Evolutionary conservation across 2,329 filamentous ascomycete species (phyloP).

Genomic region (Fusarium guadeloupense): DNA sequence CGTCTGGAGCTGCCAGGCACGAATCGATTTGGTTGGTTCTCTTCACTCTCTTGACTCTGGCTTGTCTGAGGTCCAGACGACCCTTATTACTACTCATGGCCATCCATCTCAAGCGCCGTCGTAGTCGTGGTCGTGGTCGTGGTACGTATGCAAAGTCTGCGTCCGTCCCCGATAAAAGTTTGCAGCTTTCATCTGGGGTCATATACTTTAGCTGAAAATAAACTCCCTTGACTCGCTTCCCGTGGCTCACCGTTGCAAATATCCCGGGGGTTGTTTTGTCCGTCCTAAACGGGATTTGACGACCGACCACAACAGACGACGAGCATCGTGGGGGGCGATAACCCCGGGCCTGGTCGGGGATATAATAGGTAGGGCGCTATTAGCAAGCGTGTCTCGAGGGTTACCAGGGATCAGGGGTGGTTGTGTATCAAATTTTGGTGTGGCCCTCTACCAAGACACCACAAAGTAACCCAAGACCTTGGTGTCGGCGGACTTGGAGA

Average conservation of each 20-base stretch:
- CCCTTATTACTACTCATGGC: slow-evolving; percentile 24
- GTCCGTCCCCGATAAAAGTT: slow-evolving; percentile 15
- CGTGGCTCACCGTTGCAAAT: slow-evolving; percentile 16
- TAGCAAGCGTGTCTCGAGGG: slow-evolving; percentile 34
- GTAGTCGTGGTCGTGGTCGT: slow-evolving; percentile 4
- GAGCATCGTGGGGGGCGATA: slow-evolving; percentile 26
- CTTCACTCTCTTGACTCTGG: slow-evolving; percentile 12
- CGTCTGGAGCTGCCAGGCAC: slow-evolving; percentile 32
- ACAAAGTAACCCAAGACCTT: background rate
- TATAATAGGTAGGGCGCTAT: slow-evolving; percentile 17
- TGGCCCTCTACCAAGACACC: slow-evolving; percentile 25
- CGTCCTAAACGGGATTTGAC: slow-evolving; percentile 35
- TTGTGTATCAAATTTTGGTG: slow-evolving; percentile 40
- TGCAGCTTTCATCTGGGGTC: slow-evolving; percentile 6
- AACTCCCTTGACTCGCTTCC: slow-evolving; percentile 1
- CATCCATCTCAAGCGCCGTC: slow-evolving; percentile 34
- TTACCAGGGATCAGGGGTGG: slow-evolving; percentile 26
- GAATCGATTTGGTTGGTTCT: slow-evolving; percentile 31
- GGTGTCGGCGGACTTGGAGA: slow-evolving; percentile 18
- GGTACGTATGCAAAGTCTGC: slow-evolving; percentile 10
- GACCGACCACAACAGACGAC: slow-evolving; percentile 34
- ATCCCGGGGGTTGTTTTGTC: slow-evolving; percentile 33
- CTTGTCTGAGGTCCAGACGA: slow-evolving; percentile 17
- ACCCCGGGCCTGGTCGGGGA: slow-evolving; percentile 21
- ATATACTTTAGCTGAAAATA: background rate